Percentiles rank a stretch among this genome's conserved stretches.
phyloP scores from a whole-genome alignment of 2,329 filamentous ascomycete genomes.

The Microcera coccophila region DNA sequence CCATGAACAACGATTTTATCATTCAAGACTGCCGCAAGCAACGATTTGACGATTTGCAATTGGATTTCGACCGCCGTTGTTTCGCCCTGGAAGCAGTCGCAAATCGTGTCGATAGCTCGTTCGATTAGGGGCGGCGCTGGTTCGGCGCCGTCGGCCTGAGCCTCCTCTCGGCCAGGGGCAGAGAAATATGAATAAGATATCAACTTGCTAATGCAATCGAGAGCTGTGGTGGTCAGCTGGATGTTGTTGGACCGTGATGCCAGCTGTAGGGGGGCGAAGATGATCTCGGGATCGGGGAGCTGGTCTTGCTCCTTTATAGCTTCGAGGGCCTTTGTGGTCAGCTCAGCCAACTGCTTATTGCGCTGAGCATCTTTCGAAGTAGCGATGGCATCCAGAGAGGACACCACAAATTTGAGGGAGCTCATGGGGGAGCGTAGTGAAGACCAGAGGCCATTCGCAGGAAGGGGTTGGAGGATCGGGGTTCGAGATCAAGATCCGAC shows the following conservation, averaged over 20 bases:
- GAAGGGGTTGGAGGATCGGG: slow-evolving; percentile 4
- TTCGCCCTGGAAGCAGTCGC: slow-evolving; percentile 97
- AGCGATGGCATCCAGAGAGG: slow-evolving; percentile 86
- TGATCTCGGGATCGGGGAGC: slow-evolving; percentile 81
- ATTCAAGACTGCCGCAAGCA: slow-evolving; percentile 91
- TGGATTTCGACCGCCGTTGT: slow-evolving; percentile 88
- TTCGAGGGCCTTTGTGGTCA: slow-evolving; percentile 74
- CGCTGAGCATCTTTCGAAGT: slow-evolving; percentile 86
- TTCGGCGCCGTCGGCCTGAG: slow-evolving; percentile 38
- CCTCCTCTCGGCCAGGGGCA: slow-evolving; percentile 52
- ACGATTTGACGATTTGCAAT: slow-evolving; percentile 95
- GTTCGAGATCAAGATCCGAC: slow-evolving; percentile 8
- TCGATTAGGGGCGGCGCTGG: slow-evolving; percentile 75
- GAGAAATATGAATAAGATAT: slow-evolving; percentile 99
- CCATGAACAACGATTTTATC: slow-evolving; percentile 99
- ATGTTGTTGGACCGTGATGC: slow-evolving; percentile 85
- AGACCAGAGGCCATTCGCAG: slow-evolving; percentile 44
- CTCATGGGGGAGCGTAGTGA: slow-evolving; percentile 63
- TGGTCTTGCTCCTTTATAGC: slow-evolving; percentile 84
- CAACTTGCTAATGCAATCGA: slow-evolving; percentile 97
- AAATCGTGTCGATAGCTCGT: slow-evolving; percentile 97
- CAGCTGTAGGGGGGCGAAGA: slow-evolving; percentile 86
- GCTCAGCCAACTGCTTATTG: slow-evolving; percentile 78
- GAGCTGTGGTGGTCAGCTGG: slow-evolving; percentile 78
- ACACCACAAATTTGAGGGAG: slow-evolving; percentile 94